A percentile compares a stretch with the other conserved stretches of the same genome.
Conservation (phyloP, 495 filamentous ascomycete genomes). For the Neurospora africana region DNA sequence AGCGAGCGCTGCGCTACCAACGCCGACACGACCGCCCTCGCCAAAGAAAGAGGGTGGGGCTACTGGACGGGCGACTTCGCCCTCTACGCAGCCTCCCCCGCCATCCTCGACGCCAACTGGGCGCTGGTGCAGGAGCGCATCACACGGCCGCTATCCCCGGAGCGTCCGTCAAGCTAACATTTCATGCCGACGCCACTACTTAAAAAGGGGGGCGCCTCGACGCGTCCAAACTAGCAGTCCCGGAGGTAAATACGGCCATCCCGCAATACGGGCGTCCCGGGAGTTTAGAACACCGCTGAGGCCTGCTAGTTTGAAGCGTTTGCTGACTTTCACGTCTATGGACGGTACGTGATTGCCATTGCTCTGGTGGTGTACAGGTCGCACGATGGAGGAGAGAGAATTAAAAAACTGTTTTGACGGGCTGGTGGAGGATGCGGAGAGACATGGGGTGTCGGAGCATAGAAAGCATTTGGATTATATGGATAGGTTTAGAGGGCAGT, state of each 20-base stretch:
- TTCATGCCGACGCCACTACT: neutral
- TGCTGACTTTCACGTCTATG: constrained; percentile 5
- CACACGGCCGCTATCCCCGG: constrained; percentile 23
- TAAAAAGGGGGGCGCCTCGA: neutral
- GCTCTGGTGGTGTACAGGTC: constrained; percentile 26
- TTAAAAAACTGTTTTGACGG: constrained; percentile 12
- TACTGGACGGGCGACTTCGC: constrained; percentile 35
- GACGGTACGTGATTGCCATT: constrained; percentile 7
- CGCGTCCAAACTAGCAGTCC: neutral
- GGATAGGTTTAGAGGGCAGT: constrained; percentile 7
- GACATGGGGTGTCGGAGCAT: constrained; percentile 21
- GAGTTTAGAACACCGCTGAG: neutral
- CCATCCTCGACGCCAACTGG: constrained; percentile 27
- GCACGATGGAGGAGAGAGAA: constrained; percentile 19
- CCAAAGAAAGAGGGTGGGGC: constrained; percentile 25
- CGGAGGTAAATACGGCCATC: neutral
- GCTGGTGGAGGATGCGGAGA: constrained; percentile 20
- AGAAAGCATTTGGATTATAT: constrained; percentile 25
- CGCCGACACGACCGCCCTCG: too few relatives aligned
- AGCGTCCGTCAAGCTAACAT: constrained; percentile 2
- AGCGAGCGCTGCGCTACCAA: too few relatives aligned
- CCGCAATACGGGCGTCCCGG: constrained; percentile 4
- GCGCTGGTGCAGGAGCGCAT: constrained; percentile 17
- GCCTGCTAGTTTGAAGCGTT: constrained; percentile 5
- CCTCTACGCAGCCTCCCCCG: constrained; percentile 27